Evolutionary conservation across 345 rosid genomes (phyloP).

Genomic region (Brassica carinata): DNA sequence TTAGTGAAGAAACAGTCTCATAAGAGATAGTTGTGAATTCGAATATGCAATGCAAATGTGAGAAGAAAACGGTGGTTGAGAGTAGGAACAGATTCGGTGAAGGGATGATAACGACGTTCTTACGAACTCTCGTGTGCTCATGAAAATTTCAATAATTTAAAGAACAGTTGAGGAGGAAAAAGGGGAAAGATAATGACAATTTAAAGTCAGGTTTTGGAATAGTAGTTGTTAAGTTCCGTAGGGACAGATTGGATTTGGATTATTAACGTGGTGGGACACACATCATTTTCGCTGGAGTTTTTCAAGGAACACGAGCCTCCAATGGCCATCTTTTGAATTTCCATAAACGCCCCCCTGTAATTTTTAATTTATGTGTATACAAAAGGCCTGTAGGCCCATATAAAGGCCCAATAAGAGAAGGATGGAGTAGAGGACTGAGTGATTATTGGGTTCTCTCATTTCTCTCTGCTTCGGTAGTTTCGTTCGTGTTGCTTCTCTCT

Average conservation of each 20-base stretch:
- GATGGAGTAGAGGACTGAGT: not conserved
- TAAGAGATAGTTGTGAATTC: not conserved
- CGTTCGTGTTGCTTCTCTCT: slow-evolving; percentile 10
- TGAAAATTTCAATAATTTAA: slow-evolving; percentile 26
- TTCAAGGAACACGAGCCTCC: not conserved
- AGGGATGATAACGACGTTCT: slow-evolving; percentile 28
- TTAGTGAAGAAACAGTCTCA: slow-evolving; percentile 11
- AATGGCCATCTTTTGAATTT: not conserved
- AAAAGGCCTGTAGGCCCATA: not conserved
- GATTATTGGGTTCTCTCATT: not conserved
- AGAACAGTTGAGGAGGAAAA: not conserved
- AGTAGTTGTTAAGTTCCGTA: not conserved
- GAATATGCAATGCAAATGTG: not conserved
- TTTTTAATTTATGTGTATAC: not conserved
- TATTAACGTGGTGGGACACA: slow-evolving; percentile 33
- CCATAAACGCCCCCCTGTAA: not conserved
- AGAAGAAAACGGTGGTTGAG: slow-evolving; percentile 25
- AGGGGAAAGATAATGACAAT: slow-evolving; percentile 21
- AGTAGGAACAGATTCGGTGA: slow-evolving; percentile 28
- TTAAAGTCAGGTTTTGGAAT: slow-evolving; percentile 24
- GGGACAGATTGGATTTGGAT: slow-evolving; percentile 29
- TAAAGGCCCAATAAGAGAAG: slow-evolving; percentile 8
- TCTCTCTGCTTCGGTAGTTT: not conserved
- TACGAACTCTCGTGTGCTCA: slow-evolving; percentile 31
- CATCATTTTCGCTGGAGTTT: slow-evolving; percentile 15